Percentiles rank a stretch among this genome's conserved stretches.
These are phyloP conservation scores for Annulohypoxylon truncatum DNA, from an alignment of 2,329 filamentous ascomycete genomes.

Conservation along the genomic window DNA sequence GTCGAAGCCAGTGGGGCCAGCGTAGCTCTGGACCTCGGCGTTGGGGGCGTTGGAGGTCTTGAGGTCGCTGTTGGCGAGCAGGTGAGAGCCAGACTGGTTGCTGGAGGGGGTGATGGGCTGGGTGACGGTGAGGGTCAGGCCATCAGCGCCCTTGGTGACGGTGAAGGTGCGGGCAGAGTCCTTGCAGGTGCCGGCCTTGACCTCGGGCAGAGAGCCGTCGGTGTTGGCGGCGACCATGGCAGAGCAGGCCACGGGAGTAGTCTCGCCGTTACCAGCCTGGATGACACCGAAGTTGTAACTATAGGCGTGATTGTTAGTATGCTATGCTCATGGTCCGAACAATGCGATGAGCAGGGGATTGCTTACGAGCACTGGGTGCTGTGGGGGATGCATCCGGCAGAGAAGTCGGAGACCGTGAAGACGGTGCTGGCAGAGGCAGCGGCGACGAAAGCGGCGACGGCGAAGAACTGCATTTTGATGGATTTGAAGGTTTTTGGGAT, in stretches of 20 bases:
- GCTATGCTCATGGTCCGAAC: not conserved
- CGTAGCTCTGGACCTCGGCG: conserved; percentile 48
- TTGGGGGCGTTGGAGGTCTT: conserved; percentile 41
- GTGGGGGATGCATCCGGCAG: conserved; percentile 47
- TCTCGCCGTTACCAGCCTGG: conserved; percentile 45
- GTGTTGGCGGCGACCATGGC: conserved; percentile 35
- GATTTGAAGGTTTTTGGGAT: conserved; percentile 12
- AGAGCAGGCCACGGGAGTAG: conserved; percentile 42
- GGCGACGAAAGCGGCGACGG: conserved; percentile 40
- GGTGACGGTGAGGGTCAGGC: conserved; percentile 46
- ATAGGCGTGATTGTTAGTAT: conserved; percentile 3
- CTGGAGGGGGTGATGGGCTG: conserved; percentile 46
- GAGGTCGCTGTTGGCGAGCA: conserved; percentile 46
- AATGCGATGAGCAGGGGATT: not conserved
- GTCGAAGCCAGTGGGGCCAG: conserved; percentile 44
- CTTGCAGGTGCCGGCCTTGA: conserved; percentile 47
- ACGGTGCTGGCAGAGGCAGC: conserved; percentile 40
- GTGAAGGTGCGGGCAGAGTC: conserved; percentile 49
- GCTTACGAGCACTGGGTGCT: conserved; percentile 47
- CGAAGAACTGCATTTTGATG: conserved; percentile 46
- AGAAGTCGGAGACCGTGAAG: conserved; percentile 47
- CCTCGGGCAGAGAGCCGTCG: conserved; percentile 47
- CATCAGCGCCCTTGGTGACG: conserved; percentile 41
- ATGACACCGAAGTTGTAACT: conserved; percentile 38
- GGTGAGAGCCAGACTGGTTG: conserved; percentile 45